Percentiles rank a stretch among this genome's conserved stretches.
Conservation (phyloP, 768 basidiomycete genomes). For the Leccinum disarticulatum region DNA sequence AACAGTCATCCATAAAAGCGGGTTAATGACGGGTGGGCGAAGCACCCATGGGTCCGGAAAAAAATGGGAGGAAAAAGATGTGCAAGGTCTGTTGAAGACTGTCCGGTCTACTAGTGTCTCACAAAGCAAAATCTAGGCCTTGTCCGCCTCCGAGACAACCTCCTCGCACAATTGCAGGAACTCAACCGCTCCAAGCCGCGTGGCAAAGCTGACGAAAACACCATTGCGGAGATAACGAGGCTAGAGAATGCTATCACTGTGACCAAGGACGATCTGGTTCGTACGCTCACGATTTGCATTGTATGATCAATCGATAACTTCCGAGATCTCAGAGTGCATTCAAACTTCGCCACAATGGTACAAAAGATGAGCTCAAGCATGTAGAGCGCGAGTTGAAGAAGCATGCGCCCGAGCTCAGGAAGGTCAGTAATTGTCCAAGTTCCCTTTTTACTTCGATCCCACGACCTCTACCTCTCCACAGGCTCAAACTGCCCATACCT, state of each 20-base stretch:
- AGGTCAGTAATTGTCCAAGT: constrained; percentile 41
- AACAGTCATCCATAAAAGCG: constrained; percentile 96
- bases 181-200: constrained; percentile 82
- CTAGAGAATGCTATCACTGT: constrained; percentile 77
- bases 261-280: constrained; percentile 80
- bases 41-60: constrained; percentile 73
- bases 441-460: not conserved
- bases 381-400: constrained; percentile 69
- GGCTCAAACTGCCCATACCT: constrained; percentile 53
- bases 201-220: constrained; percentile 78
- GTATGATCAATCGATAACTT: not conserved
- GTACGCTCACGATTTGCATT: constrained; percentile 19
- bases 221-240: constrained; percentile 73
- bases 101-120: constrained; percentile 26
- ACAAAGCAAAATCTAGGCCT: constrained; percentile 36
- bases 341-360: constrained; percentile 70
- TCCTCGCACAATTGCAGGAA: constrained; percentile 76
- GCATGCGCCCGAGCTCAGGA: constrained; percentile 66
- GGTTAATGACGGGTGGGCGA: constrained; percentile 93
- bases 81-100: constrained; percentile 59
- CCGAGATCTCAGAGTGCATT: constrained; percentile 58
- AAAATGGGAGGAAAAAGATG: constrained; percentile 94
- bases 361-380: constrained; percentile 84
- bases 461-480: constrained; percentile 25
- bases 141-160: constrained; percentile 63